Evolutionary conservation across 352 stramenopile species (phyloP).

Genomic region (Thraustochytrium striatum): DNA sequence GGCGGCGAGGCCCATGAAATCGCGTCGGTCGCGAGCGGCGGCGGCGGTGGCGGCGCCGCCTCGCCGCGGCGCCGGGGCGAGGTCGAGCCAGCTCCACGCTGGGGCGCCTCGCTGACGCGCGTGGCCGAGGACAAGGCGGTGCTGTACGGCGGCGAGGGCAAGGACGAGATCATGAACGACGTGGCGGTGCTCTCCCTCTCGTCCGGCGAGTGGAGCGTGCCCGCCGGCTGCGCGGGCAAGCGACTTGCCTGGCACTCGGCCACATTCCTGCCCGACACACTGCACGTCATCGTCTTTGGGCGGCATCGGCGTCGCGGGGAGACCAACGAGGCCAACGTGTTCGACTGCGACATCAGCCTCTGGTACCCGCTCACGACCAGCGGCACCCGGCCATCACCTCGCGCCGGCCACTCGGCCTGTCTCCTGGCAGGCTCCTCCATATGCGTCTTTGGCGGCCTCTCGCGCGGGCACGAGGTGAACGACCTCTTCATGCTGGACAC

Average conservation of each 20-base stretch:
- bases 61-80: not conserved
- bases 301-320: not conserved
- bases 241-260: conserved; percentile 22
- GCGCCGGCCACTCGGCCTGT: conserved; percentile 38
- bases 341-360: conserved; percentile 40
- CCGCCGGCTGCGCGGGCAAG: conserved; percentile 14
- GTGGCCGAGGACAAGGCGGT: conserved; percentile 1
- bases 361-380: conserved; percentile 45
- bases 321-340: conserved; percentile 16
- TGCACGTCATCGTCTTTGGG: conserved; percentile 21
- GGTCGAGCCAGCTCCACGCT: not conserved
- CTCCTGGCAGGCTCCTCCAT: not conserved
- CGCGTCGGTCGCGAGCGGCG: not conserved
- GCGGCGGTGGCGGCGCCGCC: too few species aligned
- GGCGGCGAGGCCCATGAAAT: not conserved
- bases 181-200: not conserved
- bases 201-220: conserved; percentile 1
- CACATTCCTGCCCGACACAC: conserved; percentile 20
- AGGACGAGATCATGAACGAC: not conserved
- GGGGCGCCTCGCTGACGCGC: conserved; percentile 21
- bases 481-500: conserved; percentile 42
- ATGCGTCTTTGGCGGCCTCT: conserved; percentile 24
- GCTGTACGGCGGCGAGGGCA: conserved; percentile 19
- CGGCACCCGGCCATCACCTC: not conserved
- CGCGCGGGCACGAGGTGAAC: conserved; percentile 3